Percentiles rank a stretch among this genome's conserved stretches.
These are phyloP conservation scores for Paratinospora sagittata DNA, from an alignment of 164 flowering plant genomes.

Conservation along the genomic window DNA sequence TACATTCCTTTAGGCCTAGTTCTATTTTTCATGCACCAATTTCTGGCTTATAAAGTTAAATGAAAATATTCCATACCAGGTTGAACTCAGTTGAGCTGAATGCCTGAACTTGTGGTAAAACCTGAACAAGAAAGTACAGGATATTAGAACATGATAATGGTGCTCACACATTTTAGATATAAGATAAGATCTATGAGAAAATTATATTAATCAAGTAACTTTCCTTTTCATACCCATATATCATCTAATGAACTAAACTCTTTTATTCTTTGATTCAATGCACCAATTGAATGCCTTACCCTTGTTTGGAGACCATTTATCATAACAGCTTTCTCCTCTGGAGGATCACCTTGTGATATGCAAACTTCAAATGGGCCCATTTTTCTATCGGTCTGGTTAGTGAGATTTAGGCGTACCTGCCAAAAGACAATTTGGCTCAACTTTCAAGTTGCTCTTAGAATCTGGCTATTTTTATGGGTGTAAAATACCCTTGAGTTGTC, in stretches of 20 bases:
- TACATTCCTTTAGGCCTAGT: too few relatives aligned
- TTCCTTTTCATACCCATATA: background rate
- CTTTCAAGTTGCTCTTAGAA: background rate
- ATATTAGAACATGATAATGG: background rate
- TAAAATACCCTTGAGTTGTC: background rate
- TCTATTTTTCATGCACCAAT: background rate
- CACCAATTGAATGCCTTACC: constrained; percentile 35
- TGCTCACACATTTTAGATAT: background rate
- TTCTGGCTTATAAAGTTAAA: background rate
- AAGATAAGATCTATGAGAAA: too few relatives aligned
- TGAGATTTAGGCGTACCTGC: constrained; percentile 64
- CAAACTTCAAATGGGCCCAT: constrained; percentile 82
- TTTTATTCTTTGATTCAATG: background rate
- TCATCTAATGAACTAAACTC: background rate
- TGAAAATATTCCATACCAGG: constrained; percentile 41
- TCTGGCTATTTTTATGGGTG: background rate
- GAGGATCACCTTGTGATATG: constrained; percentile 40
- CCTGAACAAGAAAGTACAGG: constrained; percentile 33
- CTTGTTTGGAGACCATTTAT: constrained; percentile 72
- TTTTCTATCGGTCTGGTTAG: constrained; percentile 66
- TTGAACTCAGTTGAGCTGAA: constrained; percentile 49
- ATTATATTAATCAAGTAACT: too few relatives aligned
- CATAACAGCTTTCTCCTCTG: constrained; percentile 58
- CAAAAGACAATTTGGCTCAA: constrained; percentile 3
- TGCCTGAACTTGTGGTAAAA: constrained; percentile 58